Base-by-base conservation (phyloP, 257 asterid genomes). In the Solanum lignicaule region DNA sequence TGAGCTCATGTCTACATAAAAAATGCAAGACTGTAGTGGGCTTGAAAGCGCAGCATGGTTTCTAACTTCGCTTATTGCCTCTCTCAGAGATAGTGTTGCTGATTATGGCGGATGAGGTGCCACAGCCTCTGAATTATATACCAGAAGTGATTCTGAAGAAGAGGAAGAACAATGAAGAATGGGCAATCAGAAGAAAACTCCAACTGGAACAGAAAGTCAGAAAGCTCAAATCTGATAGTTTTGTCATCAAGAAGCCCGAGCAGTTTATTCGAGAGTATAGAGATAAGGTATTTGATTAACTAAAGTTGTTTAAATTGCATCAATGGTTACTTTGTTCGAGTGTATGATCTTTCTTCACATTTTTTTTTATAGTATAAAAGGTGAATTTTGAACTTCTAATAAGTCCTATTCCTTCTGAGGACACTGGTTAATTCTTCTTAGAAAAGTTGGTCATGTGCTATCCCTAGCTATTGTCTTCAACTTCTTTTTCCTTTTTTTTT, bases 71-170 rank as follows among this genome's bases (percentile, higher is more conserved):
- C 27, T 20, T 20, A 58, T 27, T 78, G 62, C n/a, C 41, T 78
- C 23, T 41, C 36, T 14, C 62, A 78, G 62, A 78, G 62, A 7
- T 25, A 86, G 88, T 88, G 73, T 90, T 7, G 90, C 86, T 20
- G 84, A 89, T 39, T 43, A 79, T 79, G 66, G 85, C 39, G 96
- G 92, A 93, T 88, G 96, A 89, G 88, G 93, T 89, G 74, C 88
- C 92, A 79, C 90, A 92, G 86, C 86, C 89, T 55, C 86, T 95
- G 90, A 92, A 92, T 81, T 94, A 93, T 88, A 91, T 94, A 60
- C 95, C 96, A 20, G 99, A 97, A 89, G 95, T 95, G 66, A 92
- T 97, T 78, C 87, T 95, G 91, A 95, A 95, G 98, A 95, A 95
- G 91, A 93, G 98, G 93, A 95, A 91, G 93, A 95, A 89, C 91